A percentile compares a stretch with the other conserved stretches of the same genome.
Evolutionary conservation across 768 basidiomycete genomes (phyloP).

Genomic region (Suillus sp.): DNA sequence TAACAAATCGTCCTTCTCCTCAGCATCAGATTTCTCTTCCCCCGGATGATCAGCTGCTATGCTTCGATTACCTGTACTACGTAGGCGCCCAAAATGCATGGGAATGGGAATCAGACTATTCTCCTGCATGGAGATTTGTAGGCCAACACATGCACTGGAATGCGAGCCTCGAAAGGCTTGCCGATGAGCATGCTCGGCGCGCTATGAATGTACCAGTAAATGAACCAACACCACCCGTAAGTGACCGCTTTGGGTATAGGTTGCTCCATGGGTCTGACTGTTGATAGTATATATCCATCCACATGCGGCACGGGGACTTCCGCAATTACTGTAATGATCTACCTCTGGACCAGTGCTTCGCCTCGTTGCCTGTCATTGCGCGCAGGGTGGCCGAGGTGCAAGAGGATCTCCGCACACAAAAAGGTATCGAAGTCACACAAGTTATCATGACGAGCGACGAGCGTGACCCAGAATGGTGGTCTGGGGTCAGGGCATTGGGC

Average conservation of each 20-base stretch:
- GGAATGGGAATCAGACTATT: conserved; percentile 58
- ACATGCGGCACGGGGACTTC: conserved; percentile 61
- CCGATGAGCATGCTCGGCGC: conserved; percentile 46
- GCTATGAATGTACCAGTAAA: conserved; percentile 42
- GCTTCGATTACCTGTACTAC: conserved; percentile 31
- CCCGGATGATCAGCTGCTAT: conserved; percentile 30
- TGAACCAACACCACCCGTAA: conserved; percentile 49
- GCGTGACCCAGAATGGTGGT: conserved; percentile 57
- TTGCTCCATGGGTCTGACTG: conserved; percentile 4
- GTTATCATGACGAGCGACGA: conserved; percentile 72
- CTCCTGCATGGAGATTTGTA: conserved; percentile 59
- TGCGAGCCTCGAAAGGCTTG: conserved; percentile 41
- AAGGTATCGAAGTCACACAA: conserved; percentile 48
- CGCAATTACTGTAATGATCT: conserved; percentile 44
- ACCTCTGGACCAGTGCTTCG: conserved; percentile 49
- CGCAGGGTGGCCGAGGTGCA: conserved; percentile 58
- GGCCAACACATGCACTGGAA: conserved; percentile 56
- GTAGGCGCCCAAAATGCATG: conserved; percentile 47
- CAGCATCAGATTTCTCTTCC: conserved; percentile 18
- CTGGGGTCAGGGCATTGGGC: conserved; percentile 47
- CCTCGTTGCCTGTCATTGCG: conserved; percentile 54
- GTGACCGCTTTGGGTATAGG: conserved; percentile 19
- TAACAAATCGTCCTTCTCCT: conserved; percentile 21
- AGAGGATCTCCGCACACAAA: conserved; percentile 45
- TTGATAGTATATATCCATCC: conserved; percentile 56